Evolutionary conservation across 108 stramenopile species (phyloP).

Genomic region (Discostella stelligeroides): DNA sequence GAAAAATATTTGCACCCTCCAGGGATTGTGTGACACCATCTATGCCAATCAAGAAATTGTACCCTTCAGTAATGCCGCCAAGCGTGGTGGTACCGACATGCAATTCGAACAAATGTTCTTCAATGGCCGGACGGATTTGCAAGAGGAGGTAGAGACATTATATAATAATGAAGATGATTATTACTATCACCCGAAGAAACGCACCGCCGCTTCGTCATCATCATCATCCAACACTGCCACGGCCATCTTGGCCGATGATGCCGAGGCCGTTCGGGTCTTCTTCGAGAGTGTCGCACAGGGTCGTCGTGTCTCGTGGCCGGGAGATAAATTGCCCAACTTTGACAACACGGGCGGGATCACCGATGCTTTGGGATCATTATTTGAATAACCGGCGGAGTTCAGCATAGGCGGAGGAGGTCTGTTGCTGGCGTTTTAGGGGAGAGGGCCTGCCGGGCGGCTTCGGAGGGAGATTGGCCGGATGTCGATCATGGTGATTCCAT

Average conservation of each 20-base stretch:
- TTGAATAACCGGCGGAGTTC: no score
- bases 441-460: no score
- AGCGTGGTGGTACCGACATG: conserved; percentile 22
- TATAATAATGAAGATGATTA: no score
- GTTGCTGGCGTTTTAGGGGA: no score
- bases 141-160: conserved; percentile 48
- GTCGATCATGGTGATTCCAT: no score
- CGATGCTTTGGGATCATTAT: no score
- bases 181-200: no score
- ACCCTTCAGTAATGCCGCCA: conserved; percentile 34
- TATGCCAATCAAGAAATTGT: conserved; percentile 16
- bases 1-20: background rate
- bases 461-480: no score
- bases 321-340: conserved; percentile 27
- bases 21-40: conserved; percentile 15
- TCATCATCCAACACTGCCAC: conserved; percentile 13
- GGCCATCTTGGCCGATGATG: conserved; percentile 31
- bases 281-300: conserved; percentile 24
- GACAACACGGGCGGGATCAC: no score
- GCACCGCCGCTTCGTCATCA: background rate
- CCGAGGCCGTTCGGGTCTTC: conserved; percentile 26
- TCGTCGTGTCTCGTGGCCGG: conserved; percentile 26
- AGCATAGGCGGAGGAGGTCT: no score
- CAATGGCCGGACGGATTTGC: conserved; percentile 46
- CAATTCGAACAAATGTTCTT: conserved; percentile 45